Evolutionary conservation across 2,329 filamentous ascomycete genomes (phyloP).

Genomic region (Xylariaceae sp.): DNA sequence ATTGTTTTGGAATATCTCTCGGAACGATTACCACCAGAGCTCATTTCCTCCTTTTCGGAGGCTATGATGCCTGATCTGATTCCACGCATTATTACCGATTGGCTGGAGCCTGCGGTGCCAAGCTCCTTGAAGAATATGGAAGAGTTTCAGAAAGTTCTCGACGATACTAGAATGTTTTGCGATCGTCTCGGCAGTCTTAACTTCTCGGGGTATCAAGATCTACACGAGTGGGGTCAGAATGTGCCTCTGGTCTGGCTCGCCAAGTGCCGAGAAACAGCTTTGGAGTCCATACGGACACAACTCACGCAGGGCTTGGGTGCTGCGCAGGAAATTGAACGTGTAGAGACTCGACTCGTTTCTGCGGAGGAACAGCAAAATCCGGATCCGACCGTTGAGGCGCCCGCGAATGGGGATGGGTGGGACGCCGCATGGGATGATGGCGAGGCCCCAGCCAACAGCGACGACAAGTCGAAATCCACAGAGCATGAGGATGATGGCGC

Average conservation of each 20-base stretch:
- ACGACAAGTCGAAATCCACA: conserved; percentile 14
- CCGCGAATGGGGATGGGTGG: conserved; percentile 57
- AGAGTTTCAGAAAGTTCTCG: conserved; percentile 66
- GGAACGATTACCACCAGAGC: conserved; percentile 46
- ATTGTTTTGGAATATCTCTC: conserved; percentile 48
- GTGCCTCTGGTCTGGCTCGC: conserved; percentile 80
- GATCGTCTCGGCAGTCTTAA: conserved; percentile 54
- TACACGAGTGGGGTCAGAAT: conserved; percentile 75
- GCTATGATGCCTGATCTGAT: conserved; percentile 66
- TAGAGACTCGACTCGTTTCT: conserved; percentile 77
- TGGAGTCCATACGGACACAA: conserved; percentile 67
- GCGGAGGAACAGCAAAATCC: conserved; percentile 61
- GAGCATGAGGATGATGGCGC: conserved; percentile 16
- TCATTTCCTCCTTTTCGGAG: conserved; percentile 57
- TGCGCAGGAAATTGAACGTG: conserved; percentile 68
- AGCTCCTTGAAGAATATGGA: conserved; percentile 65
- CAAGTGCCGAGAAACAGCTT: conserved; percentile 72
- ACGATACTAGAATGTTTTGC: conserved; percentile 60
- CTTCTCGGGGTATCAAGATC: conserved; percentile 57
- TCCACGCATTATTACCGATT: conserved; percentile 62
- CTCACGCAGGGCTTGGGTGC: conserved; percentile 62
- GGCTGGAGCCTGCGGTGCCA: conserved; percentile 74
- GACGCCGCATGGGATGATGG: conserved; percentile 75
- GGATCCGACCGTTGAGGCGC: conserved; percentile 46
- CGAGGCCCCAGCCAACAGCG: conserved; percentile 39